Evolutionary conservation across 495 filamentous ascomycete genomes (phyloP).

Genomic region (Ramalina intermedia): DNA sequence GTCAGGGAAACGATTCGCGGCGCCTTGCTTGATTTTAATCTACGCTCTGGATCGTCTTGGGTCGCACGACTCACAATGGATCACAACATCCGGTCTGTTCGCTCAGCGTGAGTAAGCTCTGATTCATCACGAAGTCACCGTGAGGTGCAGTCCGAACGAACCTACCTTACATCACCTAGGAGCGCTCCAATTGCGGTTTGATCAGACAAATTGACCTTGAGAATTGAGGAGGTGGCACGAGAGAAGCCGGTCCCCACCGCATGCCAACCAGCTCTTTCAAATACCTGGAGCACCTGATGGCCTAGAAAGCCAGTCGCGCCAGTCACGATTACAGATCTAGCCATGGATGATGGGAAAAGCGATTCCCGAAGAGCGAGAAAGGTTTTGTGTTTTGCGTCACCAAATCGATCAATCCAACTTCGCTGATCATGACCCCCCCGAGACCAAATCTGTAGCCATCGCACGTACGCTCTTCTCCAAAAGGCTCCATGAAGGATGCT

Average conservation of each 20-base stretch:
- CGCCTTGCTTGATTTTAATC: slow-evolving; percentile 35
- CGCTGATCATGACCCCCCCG: no score
- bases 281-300: slow-evolving; percentile 62
- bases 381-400: no score
- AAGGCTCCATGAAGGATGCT: slow-evolving; percentile 14
- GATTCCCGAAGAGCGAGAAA: no score
- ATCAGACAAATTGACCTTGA: slow-evolving; percentile 64
- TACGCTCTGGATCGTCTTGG: neutral
- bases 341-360: slow-evolving; percentile 24
- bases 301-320: slow-evolving; percentile 78
- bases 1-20: slow-evolving; percentile 84
- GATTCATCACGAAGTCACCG: no score
- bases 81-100: slow-evolving; percentile 59
- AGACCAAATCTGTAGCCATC: no score
- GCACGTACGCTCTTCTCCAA: slow-evolving; percentile 21
- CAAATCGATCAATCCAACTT: no score
- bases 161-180: slow-evolving; percentile 51
- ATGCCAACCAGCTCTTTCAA: slow-evolving; percentile 55
- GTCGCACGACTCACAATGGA: slow-evolving; percentile 54
- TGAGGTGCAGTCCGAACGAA: no score
- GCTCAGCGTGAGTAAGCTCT: no score
- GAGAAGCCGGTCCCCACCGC: slow-evolving; percentile 68
- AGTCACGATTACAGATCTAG: slow-evolving; percentile 59
- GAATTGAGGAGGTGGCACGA: slow-evolving; percentile 53
- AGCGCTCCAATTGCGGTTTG: slow-evolving; percentile 42